Percentiles rank a stretch among this genome's conserved stretches.
These are phyloP conservation scores for Populus simonii DNA, from an alignment of 345 rosid genomes.

Conservation along the genomic window DNA sequence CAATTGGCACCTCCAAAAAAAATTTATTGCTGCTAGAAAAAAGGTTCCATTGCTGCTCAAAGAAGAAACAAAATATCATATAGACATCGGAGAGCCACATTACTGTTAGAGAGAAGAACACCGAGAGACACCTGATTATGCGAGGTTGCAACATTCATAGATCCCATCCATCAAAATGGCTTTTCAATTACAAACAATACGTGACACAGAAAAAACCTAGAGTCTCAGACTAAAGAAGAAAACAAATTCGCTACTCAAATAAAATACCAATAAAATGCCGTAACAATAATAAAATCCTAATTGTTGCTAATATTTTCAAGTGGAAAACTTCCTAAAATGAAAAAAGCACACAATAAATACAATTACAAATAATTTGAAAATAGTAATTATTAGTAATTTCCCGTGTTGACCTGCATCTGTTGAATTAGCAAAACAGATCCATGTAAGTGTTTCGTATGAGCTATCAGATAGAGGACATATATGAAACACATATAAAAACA, in stretches of 20 bases:
- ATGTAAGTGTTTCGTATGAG: not conserved
- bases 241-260: not conserved
- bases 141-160: not conserved
- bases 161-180: not conserved
- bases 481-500: not conserved
- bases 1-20: no score
- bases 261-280: no score
- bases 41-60: no score
- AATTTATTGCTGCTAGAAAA: no score
- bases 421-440: not conserved
- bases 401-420: not conserved
- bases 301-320: not conserved
- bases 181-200: not conserved
- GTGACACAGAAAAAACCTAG: not conserved
- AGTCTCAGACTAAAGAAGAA: not conserved
- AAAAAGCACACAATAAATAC: not conserved
- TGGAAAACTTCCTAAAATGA: not conserved
- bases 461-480: not conserved
- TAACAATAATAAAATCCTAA: not conserved
- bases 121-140: not conserved
- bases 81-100: no score
- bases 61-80: no score
- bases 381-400: not conserved
- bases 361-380: not conserved
- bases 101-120: no score